Percentiles rank a stretch among this genome's conserved stretches.
Evolutionary conservation across 75 land plant species (phyloP).

Genomic region (Larix kaempferi): DNA sequence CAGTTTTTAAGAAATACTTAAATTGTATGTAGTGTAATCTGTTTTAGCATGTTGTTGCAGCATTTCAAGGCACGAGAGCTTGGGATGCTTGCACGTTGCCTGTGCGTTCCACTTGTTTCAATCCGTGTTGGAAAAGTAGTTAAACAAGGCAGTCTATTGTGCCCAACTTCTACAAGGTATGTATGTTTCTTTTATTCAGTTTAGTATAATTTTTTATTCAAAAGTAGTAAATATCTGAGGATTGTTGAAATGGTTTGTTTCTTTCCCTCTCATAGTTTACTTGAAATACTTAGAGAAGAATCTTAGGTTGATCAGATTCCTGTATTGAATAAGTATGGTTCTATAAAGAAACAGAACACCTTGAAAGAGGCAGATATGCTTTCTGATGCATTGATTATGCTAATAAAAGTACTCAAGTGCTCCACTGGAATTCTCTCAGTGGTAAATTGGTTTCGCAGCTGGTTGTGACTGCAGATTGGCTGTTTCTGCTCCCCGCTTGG

Average conservation of each 20-base stretch:
- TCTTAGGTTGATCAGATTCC: background rate
- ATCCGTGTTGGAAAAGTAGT: constrained; percentile 79
- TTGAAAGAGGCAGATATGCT: background rate
- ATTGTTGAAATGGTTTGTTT: background rate
- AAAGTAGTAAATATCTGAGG: background rate
- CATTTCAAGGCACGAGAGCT: constrained; percentile 83
- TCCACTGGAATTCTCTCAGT: background rate
- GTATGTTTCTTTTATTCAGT: constrained; percentile 22
- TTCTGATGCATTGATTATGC: background rate
- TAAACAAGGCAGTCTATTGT: constrained; percentile 56
- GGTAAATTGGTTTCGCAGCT: background rate
- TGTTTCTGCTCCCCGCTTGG: background rate
- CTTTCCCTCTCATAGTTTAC: background rate
- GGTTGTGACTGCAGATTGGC: background rate
- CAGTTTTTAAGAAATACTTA: background rate
- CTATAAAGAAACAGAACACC: background rate
- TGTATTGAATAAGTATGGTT: background rate
- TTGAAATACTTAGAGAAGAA: background rate
- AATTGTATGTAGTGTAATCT: background rate
- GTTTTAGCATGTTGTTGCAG: constrained; percentile 28
- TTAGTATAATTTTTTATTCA: background rate
- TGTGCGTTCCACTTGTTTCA: constrained; percentile 85
- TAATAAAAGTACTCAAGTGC: background rate
- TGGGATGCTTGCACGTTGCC: constrained; percentile 75
- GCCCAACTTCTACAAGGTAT: constrained; percentile 72